Evolutionary conservation across 1,284 basidiomycete genomes (phyloP).

Genomic region (Ustilago trichophora): DNA sequence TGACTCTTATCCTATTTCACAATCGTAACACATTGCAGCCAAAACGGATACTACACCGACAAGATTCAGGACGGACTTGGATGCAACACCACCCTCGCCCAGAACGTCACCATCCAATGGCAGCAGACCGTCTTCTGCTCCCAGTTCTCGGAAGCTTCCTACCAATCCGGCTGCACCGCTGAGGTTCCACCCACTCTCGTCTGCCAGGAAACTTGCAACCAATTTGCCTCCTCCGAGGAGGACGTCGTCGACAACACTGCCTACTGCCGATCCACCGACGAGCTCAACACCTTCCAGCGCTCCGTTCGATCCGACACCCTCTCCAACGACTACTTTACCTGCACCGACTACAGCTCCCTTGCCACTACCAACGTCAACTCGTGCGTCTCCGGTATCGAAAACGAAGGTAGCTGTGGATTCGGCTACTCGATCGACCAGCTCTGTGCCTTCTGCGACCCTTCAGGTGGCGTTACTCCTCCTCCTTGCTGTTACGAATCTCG

Average conservation of each 20-base stretch:
- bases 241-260: slow-evolving; percentile 55
- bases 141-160: slow-evolving; percentile 56
- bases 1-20: not conserved
- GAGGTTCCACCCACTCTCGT: slow-evolving; percentile 52
- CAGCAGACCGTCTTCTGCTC: slow-evolving; percentile 61
- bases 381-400: slow-evolving; percentile 67
- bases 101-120: slow-evolving; percentile 58
- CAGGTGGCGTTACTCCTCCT: slow-evolving; percentile 46
- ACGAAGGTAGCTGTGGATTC: slow-evolving; percentile 69
- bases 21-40: slow-evolving; percentile 2
- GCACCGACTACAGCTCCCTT: slow-evolving; percentile 68
- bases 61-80: slow-evolving; percentile 50
- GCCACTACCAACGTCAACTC: slow-evolving; percentile 66
- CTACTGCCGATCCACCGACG: slow-evolving; percentile 52
- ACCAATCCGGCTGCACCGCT: slow-evolving; percentile 54
- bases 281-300: slow-evolving; percentile 49
- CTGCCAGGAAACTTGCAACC: slow-evolving; percentile 61
- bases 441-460: slow-evolving; percentile 67
- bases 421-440: slow-evolving; percentile 66
- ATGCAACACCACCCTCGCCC: slow-evolving; percentile 53
- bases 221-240: slow-evolving; percentile 48
- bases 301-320: slow-evolving; percentile 62
- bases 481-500: slow-evolving; percentile 56
- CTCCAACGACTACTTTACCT: slow-evolving; percentile 65
- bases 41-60: slow-evolving; percentile 60